Evolutionary conservation across 2,329 filamentous ascomycete species (phyloP), one percentile per base, ranked within the genome.

Genomic region (Exophiala viscosa): DNA sequence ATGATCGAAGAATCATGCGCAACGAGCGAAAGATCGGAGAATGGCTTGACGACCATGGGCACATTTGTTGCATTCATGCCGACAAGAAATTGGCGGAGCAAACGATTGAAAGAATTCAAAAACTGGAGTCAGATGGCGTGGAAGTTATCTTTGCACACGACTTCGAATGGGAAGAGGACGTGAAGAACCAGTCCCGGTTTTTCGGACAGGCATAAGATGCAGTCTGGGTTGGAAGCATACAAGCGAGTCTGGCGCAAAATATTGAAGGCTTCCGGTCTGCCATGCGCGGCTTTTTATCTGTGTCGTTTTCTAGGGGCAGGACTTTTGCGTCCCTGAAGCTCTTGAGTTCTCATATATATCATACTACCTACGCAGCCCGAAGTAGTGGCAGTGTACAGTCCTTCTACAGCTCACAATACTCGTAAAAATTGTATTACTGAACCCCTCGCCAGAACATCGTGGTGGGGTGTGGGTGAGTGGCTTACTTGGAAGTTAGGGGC

Each of bases 131-230:
- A 14, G 45, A 54, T 18, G 57, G 54, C 10, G 60, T 67, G 9
- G 65, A 69, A 48, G 59, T 66, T 18, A 60, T 67, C 15, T 60
- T 67, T 31, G 65, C 64, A 0, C 66, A 67, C 58, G 64, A 68
- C 60, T 52, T 55, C 36, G 57, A 65, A 33, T 67, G 65, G 66
- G 60, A 61, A 38, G 55, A 62, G 41, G 45, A 60, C 31, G 28
- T 41, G 13, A 35, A 45, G 13, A 57, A 57, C 9, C 50, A 46
- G 15, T 48, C 50, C 8, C 34, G 57, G 15, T 60, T 60, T 45
- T 57, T 57, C 35, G 57, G 57, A 10, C 49, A 42, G 17, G 35
- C 47, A 36, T 45, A 40, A 47, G 14, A 31, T 35, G 47, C 18
- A n/a, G 33, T 18, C 31, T 8, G 32, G 40, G 14, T 35, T 43